phyloP scores from a whole-genome alignment of 768 basidiomycete species.

The Russula abietina region DNA sequence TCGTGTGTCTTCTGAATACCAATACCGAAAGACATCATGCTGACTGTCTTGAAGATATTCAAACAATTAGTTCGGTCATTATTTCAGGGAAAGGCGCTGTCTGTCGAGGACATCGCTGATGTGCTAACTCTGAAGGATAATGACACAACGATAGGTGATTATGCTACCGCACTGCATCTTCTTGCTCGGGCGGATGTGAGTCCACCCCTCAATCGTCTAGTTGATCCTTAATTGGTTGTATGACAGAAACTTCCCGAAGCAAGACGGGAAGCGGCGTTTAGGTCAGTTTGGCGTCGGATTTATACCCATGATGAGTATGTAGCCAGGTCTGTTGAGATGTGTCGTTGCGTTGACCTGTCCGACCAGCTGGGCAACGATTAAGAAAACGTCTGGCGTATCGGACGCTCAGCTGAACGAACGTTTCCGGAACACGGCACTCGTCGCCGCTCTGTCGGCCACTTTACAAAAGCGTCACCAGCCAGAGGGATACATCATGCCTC shows the following conservation, averaged over 20 bases:
- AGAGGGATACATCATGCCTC: constrained; percentile 48
- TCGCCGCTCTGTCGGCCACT: constrained; percentile 51
- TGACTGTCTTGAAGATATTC: constrained; percentile 47
- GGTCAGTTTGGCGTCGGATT: constrained; percentile 80
- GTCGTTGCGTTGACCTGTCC: constrained; percentile 4
- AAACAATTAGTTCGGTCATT: constrained; percentile 61
- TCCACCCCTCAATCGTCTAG: background rate
- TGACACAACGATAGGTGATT: constrained; percentile 50
- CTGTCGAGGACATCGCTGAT: constrained; percentile 77
- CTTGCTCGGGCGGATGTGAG: constrained; percentile 50
- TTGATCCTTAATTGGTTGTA: background rate
- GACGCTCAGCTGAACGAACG: constrained; percentile 70
- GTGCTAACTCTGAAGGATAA: constrained; percentile 84
- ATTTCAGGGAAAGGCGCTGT: constrained; percentile 66
- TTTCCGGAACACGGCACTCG: constrained; percentile 71
- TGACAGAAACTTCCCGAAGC: constrained; percentile 62
- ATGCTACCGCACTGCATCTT: constrained; percentile 61
- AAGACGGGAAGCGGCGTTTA: constrained; percentile 61
- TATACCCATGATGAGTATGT: constrained; percentile 82
- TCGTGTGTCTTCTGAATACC: constrained; percentile 33
- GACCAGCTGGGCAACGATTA: constrained; percentile 69
- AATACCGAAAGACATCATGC: constrained; percentile 19
- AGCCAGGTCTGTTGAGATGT: background rate
- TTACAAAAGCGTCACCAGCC: constrained; percentile 38
- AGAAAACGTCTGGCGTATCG: constrained; percentile 65